Percentiles rank a stretch among this genome's conserved stretches.
phyloP scores from a whole-genome alignment of 2,329 filamentous ascomycete genomes.

The Ascochyta pisi region DNA sequence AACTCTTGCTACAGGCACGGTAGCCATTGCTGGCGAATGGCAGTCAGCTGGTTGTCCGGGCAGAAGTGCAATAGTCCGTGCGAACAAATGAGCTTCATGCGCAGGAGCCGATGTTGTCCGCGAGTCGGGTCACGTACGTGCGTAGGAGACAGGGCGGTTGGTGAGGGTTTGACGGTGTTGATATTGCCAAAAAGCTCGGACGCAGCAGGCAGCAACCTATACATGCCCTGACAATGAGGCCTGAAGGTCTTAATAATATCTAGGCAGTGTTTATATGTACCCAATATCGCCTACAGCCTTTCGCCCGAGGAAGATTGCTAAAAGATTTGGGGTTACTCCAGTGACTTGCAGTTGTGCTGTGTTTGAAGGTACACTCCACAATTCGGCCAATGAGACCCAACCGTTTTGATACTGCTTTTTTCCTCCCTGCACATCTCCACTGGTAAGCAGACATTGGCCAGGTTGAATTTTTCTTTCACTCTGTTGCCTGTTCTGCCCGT shows the following conservation, averaged over 20 bases:
- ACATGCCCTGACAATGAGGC: too few species aligned
- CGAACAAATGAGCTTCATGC: neutral
- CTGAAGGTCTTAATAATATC: too few species aligned
- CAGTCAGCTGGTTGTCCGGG: neutral
- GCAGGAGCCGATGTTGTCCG: conserved; percentile 4
- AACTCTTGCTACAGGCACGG: neutral
- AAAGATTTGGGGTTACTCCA: too few species aligned
- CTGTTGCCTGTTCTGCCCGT: conserved; percentile 3
- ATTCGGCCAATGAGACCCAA: neutral
- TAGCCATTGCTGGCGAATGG: neutral
- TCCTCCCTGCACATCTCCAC: neutral
- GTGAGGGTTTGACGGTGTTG: neutral
- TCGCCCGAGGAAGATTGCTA: too few species aligned
- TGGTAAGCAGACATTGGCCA: neutral
- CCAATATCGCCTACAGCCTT: neutral
- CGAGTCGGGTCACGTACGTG: neutral
- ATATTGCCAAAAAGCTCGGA: neutral
- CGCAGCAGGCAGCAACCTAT: too few species aligned
- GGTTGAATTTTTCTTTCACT: neutral
- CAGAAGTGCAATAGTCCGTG: neutral
- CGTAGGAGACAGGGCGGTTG: neutral
- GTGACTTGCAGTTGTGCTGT: too few species aligned
- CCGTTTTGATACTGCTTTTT: neutral
- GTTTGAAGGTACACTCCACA: neutral
- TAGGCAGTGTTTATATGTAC: neutral